Evolutionary conservation across 1,284 basidiomycete genomes (phyloP), one percentile per base, ranked within the genome.

Genomic region (Tylopilus sp.): DNA sequence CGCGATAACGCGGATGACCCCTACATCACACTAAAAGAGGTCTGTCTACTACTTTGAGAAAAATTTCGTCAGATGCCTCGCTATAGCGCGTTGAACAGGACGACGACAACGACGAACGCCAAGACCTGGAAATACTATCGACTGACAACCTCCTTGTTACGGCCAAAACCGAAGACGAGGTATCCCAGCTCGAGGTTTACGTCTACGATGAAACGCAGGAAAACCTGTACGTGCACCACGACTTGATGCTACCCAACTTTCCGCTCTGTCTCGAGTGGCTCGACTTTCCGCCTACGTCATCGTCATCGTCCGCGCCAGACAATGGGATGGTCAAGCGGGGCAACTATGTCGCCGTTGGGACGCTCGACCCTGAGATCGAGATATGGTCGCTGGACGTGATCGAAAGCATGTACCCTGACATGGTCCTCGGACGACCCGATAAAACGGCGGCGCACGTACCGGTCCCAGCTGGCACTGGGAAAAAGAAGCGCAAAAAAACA

Each of bases 211-310:
- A 97, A 61, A 76, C 82, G 1, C 78, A 92, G 73, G 92, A 96
- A 66, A 94, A 93, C 64, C 80, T 99, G 28, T 99, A 96, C 67
- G 90, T 92, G 25, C 97, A 99, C 67, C 97, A 99, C 72, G 97
- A 99, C 69, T 80, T 98, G 62, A 92, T 99, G 84, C 82, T 99
- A 15, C 96, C 96, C 50, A 90, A 92, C 52, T 97, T 98, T 73
- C 97, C 97, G 4, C 86, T 99, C 51, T 98, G 96, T 62, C 86
- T 99, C 51, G 97, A 99, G 77, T 99, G 97, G 97, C 86, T 99
- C 55, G 92, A 99, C 70, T 98, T 94, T 67, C 79, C 86, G 11
- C 90, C 92, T 18, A 74, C 80, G 15, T 75, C 77, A 15, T 59
- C 72, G 5, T 23, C n/a, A n/a, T 57, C 68, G 8, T 39, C 49